These are phyloP conservation scores for Talaromyces islandicus DNA, from an alignment of 2,329 filamentous ascomycete species.

Conservation along the genomic window DNA sequence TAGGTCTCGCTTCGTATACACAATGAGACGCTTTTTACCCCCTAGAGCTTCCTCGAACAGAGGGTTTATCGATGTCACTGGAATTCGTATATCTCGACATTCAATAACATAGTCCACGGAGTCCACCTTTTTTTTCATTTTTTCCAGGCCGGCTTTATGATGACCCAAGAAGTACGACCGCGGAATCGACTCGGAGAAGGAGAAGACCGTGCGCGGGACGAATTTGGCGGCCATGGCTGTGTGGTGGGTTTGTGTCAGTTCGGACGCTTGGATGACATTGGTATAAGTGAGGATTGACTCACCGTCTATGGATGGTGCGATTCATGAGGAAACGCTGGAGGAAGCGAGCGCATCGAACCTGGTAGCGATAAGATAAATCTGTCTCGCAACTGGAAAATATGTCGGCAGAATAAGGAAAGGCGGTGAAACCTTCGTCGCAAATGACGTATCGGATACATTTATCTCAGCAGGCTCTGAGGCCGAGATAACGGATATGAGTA, in stretches of 20 bases:
- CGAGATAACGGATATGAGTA: too few relatives aligned
- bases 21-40: constrained; percentile 67
- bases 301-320: background rate
- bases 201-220: constrained; percentile 67
- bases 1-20: constrained; percentile 88
- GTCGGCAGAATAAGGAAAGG: background rate
- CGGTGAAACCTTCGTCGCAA: background rate
- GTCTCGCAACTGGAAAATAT: background rate
- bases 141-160: constrained; percentile 71
- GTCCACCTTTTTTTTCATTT: constrained; percentile 75
- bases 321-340: background rate
- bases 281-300: background rate
- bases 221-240: constrained; percentile 43
- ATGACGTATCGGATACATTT: background rate
- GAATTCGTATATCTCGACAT: constrained; percentile 88
- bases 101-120: constrained; percentile 86
- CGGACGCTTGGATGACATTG: background rate
- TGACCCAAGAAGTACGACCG: constrained; percentile 94
- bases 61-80: constrained; percentile 83
- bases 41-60: constrained; percentile 74
- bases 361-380: background rate
- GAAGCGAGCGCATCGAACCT: background rate
- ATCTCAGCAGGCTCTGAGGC: too few relatives aligned
- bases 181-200: constrained; percentile 66
- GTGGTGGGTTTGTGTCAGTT: background rate